Conservation (phyloP, 139 green algal genomes). For the Monoraphidium neglectum region DNA sequence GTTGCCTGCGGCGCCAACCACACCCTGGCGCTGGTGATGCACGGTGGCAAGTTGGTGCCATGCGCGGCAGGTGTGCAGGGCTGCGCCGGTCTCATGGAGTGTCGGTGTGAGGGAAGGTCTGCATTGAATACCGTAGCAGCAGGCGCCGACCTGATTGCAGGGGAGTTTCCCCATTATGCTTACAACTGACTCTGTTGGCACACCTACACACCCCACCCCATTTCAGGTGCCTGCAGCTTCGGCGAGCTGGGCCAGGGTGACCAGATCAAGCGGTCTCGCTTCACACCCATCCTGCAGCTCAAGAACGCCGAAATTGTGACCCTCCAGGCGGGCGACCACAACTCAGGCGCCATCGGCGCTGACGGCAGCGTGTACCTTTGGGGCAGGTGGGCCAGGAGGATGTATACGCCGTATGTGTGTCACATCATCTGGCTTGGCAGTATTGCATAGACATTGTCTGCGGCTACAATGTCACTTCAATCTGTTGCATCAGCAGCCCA, state of each 20-base stretch:
- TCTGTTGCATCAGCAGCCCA: no score
- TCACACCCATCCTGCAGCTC: slow-evolving; percentile 47
- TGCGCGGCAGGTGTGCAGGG: slow-evolving; percentile 36
- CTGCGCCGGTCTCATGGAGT: no score
- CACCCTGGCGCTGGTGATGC: slow-evolving; percentile 58
- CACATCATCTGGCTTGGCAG: no score
- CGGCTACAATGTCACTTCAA: no score
- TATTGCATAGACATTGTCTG: no score
- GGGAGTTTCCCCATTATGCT: no score
- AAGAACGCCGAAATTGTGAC: slow-evolving; percentile 42
- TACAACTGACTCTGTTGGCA: no score
- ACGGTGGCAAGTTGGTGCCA: slow-evolving; percentile 49
- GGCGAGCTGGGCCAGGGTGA: slow-evolving; percentile 80
- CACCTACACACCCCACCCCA: no score
- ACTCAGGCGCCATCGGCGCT: slow-evolving; percentile 62
- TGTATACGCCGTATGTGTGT: no score
- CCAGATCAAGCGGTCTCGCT: slow-evolving; percentile 26
- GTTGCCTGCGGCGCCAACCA: slow-evolving; percentile 61
- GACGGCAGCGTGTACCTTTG: slow-evolving; percentile 70
- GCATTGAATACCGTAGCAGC: no score
- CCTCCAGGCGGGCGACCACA: slow-evolving; percentile 67
- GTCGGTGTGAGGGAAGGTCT: no score
- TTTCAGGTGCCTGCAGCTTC: slow-evolving; percentile 72
- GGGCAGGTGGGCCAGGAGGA: slow-evolving; percentile 53
- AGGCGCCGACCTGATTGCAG: no score